Percentiles rank a stretch among this genome's conserved stretches.
These are phyloP conservation scores for Amauroascus verrucosus DNA, from an alignment of 2,329 filamentous ascomycete genomes.

Conservation along the genomic window DNA sequence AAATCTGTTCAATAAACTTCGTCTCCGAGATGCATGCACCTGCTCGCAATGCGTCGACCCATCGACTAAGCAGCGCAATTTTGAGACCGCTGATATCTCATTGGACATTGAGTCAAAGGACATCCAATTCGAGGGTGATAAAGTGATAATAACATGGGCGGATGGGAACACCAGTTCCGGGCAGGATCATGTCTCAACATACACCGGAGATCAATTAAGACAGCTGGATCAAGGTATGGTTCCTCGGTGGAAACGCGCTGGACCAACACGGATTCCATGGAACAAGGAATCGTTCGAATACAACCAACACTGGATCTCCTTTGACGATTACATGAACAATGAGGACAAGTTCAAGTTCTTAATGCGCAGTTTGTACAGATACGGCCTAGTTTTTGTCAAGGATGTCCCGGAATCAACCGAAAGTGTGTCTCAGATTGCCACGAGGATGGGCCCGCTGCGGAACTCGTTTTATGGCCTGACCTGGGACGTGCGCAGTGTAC, in stretches of 20 bases:
- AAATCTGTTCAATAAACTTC: neutral
- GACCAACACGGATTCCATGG: constrained; percentile 1
- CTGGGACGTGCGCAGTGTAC: constrained; percentile 78
- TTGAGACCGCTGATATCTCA: constrained; percentile 56
- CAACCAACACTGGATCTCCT: constrained; percentile 49
- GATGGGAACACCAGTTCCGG: constrained; percentile 12
- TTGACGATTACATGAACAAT: constrained; percentile 57
- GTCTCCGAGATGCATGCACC: constrained; percentile 46
- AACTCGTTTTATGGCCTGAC: constrained; percentile 86
- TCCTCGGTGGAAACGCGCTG: neutral
- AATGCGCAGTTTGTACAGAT: constrained; percentile 51
- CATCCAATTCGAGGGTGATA: constrained; percentile 29
- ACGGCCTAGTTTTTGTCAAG: constrained; percentile 68
- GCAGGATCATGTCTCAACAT: constrained; percentile 32
- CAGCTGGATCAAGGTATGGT: neutral
- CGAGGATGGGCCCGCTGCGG: constrained; percentile 65
- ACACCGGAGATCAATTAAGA: constrained; percentile 18
- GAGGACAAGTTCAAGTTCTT: constrained; percentile 50
- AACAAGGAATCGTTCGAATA: constrained; percentile 33
- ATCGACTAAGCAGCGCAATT: constrained; percentile 53
- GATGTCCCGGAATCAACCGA: constrained; percentile 59
- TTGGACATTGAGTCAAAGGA: constrained; percentile 31
- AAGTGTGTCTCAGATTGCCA: constrained; percentile 57
- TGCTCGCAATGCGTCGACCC: constrained; percentile 46
- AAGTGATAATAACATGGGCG: constrained; percentile 47